Percentiles rank a stretch among this genome's conserved stretches.
These are phyloP conservation scores for Ophiocordyceps camponoti-rufipedis DNA, from an alignment of 2,329 filamentous ascomycete genomes.

Conservation along the genomic window DNA sequence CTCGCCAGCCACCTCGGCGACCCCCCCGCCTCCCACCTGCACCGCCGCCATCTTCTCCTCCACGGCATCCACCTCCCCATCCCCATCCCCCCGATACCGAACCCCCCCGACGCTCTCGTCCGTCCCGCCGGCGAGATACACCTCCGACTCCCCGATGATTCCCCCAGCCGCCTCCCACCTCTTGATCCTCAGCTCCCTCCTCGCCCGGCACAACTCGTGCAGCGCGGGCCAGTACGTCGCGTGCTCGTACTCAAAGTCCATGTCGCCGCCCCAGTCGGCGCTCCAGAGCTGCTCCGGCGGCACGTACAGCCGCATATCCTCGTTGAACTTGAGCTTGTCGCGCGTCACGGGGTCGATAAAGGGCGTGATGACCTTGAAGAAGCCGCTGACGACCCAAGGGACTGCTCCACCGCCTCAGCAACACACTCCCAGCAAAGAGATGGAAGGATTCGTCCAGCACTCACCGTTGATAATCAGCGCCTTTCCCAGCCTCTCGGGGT, in stretches of 20 bases:
- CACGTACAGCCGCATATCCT: slow-evolving; percentile 69
- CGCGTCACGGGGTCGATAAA: slow-evolving; percentile 93
- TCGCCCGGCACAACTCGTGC: slow-evolving; percentile 48
- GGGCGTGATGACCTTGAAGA: slow-evolving; percentile 90
- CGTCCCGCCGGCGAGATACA: slow-evolving; percentile 55
- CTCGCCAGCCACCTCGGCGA: not conserved
- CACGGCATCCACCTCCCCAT: slow-evolving; percentile 6
- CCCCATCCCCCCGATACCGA: slow-evolving; percentile 7
- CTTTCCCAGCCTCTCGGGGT: slow-evolving; percentile 77
- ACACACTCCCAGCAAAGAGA: not conserved
- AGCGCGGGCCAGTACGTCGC: slow-evolving; percentile 76
- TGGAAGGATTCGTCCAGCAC: slow-evolving; percentile 7
- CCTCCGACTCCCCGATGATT: slow-evolving; percentile 70
- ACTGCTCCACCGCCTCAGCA: slow-evolving; percentile 27
- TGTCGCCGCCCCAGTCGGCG: slow-evolving; percentile 52
- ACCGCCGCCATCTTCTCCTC: slow-evolving; percentile 10
- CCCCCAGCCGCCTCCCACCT: slow-evolving; percentile 71
- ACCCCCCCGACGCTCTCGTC: slow-evolving; percentile 16
- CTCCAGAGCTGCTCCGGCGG: slow-evolving; percentile 69
- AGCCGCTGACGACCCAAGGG: slow-evolving; percentile 78
- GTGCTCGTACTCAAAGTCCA: slow-evolving; percentile 89
- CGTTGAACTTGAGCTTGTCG: slow-evolving; percentile 95
- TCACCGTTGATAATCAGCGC: slow-evolving; percentile 78
- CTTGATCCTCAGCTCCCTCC: slow-evolving; percentile 39
- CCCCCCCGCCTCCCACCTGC: not conserved